Percentiles rank a stretch among this genome's conserved stretches.
Evolutionary conservation across 371 early-diverging fungal genomes (phyloP).

Genomic region (Furculomyces boomerangus): DNA sequence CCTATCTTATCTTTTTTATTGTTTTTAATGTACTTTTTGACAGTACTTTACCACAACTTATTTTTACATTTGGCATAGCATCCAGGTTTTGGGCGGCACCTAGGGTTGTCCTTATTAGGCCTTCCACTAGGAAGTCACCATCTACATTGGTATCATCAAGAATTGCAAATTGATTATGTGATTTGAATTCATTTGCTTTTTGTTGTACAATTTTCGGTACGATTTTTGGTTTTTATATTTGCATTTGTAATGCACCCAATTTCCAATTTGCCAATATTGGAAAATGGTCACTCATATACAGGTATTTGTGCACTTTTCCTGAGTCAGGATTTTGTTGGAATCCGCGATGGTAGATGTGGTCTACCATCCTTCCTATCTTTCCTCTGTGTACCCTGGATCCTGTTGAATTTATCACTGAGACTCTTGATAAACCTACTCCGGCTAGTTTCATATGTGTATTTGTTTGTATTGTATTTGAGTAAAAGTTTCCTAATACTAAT

Average conservation of each 20-base stretch:
- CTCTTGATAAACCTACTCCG: background rate
- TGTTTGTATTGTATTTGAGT: no score
- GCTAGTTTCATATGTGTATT: no score
- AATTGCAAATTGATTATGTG: background rate
- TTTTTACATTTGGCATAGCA: background rate
- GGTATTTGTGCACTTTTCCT: background rate
- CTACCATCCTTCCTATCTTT: background rate
- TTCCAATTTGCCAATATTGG: background rate
- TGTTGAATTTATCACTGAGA: background rate
- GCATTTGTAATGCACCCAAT: background rate
- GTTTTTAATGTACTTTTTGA: no score
- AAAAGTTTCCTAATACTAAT: no score
- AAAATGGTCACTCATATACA: background rate
- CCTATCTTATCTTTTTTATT: no score
- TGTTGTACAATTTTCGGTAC: background rate
- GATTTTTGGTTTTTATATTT: background rate
- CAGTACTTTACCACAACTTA: no score
- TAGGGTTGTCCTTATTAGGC: background rate
- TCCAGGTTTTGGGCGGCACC: background rate
- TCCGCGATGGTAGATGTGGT: background rate
- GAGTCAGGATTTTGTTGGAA: background rate
- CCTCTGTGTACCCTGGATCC: background rate
- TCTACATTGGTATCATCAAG: background rate
- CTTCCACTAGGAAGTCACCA: background rate
- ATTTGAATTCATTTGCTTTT: background rate